A percentile compares a stretch with the other conserved stretches of the same genome.
Evolutionary conservation across 768 basidiomycete genomes (phyloP).

Genomic region (Boletales sp.): DNA sequence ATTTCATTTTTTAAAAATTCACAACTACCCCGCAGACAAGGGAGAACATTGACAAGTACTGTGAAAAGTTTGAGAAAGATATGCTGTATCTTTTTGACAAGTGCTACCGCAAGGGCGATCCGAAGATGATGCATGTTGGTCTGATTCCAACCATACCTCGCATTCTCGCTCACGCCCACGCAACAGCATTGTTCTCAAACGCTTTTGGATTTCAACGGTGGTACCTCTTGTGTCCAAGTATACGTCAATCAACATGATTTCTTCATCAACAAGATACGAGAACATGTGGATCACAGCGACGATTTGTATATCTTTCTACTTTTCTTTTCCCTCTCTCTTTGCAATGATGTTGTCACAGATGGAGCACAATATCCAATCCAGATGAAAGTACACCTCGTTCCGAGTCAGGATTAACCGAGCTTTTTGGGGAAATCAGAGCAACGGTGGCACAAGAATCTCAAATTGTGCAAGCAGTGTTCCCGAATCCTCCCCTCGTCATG

Average conservation of each 20-base stretch:
- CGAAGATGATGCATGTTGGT: slow-evolving; percentile 97
- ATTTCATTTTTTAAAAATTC: background rate
- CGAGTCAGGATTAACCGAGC: slow-evolving; percentile 73
- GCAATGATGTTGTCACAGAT: slow-evolving; percentile 47
- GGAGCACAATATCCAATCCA: slow-evolving; percentile 79
- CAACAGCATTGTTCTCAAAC: slow-evolving; percentile 96
- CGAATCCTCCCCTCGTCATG: slow-evolving; percentile 94
- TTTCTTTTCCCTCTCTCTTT: background rate
- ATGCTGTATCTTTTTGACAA: slow-evolving; percentile 94
- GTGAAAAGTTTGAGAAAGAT: slow-evolving; percentile 98
- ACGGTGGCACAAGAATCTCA: slow-evolving; percentile 96
- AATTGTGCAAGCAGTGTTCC: slow-evolving; percentile 98
- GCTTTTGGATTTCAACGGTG: slow-evolving; percentile 96
- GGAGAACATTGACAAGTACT: slow-evolving; percentile 93
- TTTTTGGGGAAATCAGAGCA: slow-evolving; percentile 82
- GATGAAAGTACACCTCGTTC: slow-evolving; percentile 69
- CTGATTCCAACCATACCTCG: slow-evolving; percentile 14
- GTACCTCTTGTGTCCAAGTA: slow-evolving; percentile 93
- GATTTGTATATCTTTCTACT: slow-evolving; percentile 46
- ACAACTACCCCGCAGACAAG: slow-evolving; percentile 52
- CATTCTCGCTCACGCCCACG: slow-evolving; percentile 7
- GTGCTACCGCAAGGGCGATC: slow-evolving; percentile 95
- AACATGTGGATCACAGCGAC: slow-evolving; percentile 52
- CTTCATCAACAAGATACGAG: slow-evolving; percentile 91
- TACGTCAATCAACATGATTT: slow-evolving; percentile 99